Percentiles rank a stretch among this genome's conserved stretches.
phyloP scores from a whole-genome alignment of 106 monocot species.

The Dendrobium catenatum region DNA sequence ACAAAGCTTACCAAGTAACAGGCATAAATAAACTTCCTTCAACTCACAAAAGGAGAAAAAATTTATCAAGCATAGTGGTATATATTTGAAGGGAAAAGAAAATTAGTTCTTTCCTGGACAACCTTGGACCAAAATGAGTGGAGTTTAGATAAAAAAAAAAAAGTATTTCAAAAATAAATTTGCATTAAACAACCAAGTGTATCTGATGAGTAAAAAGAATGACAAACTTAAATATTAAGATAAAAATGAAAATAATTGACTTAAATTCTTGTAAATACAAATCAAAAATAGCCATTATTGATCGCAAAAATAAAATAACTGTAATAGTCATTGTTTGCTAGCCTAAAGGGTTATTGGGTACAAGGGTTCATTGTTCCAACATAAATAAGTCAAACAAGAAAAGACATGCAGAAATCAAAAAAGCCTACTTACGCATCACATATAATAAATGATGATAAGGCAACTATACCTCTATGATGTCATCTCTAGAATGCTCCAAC shows the following conservation, averaged over 20 bases:
- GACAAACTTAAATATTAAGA: neutral
- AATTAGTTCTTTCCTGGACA: neutral
- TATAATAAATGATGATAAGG: neutral
- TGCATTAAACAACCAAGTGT: neutral
- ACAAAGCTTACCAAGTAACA: neutral
- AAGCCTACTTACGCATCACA: neutral
- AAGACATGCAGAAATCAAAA: neutral
- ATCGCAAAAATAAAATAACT: too few species aligned
- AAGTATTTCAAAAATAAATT: neutral
- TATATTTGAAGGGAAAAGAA: neutral
- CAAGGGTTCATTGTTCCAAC: neutral
- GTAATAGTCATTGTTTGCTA: too few species aligned
- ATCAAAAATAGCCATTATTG: too few species aligned
- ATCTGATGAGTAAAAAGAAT: neutral
- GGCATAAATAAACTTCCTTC: neutral
- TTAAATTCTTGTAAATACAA: too few species aligned
- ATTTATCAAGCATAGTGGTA: neutral
- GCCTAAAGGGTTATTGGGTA: neutral
- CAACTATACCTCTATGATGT: slow-evolving; percentile 54
- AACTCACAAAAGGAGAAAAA: neutral
- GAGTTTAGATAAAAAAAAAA: neutral
- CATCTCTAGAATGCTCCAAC: slow-evolving; percentile 63
- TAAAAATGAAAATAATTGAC: too few species aligned
- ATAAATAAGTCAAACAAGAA: neutral
- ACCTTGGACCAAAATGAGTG: neutral